phyloP scores from a whole-genome alignment of 352 stramenopile species.

The Phytophthora pluvialis region DNA sequence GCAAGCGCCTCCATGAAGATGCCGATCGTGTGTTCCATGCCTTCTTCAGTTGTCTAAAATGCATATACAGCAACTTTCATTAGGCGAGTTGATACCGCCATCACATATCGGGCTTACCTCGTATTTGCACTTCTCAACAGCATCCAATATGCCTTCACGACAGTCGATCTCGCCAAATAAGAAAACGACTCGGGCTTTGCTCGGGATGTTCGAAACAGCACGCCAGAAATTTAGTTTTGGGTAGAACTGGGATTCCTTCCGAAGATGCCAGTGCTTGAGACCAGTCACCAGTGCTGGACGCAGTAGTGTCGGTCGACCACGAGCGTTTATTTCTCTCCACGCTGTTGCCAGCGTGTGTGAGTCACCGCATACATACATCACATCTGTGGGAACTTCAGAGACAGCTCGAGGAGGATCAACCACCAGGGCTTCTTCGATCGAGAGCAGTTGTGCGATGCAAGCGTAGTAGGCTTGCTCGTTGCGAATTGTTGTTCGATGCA shows the following conservation, averaged over 20 bases:
- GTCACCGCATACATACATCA: conserved; percentile 92
- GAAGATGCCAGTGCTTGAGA: conserved; percentile 95
- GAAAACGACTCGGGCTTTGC: conserved; percentile 82
- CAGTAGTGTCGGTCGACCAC: conserved; percentile 28
- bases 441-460: conserved; percentile 86
- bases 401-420: not conserved
- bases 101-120: conserved; percentile 44
- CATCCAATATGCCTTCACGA: conserved; percentile 90
- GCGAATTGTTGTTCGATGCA: conserved; percentile 85
- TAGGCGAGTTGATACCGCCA: not conserved
- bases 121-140: conserved; percentile 90
- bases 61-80: not conserved
- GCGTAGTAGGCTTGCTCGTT: conserved; percentile 91
- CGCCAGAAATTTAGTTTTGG: conserved; percentile 92
- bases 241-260: conserved; percentile 89
- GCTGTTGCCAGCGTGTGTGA: conserved; percentile 91
- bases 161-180: conserved; percentile 97
- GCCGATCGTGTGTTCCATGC: conserved; percentile 74
- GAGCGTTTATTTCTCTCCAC: conserved; percentile 72
- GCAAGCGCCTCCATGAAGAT: conserved; percentile 83
- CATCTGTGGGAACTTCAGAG: conserved; percentile 1
- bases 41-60: conserved; percentile 69
- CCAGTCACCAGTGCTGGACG: conserved; percentile 89
- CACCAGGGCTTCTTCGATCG: conserved; percentile 36
- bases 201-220: conserved; percentile 62